Percentiles rank a stretch among this genome's conserved stretches.
Evolutionary conservation across 495 filamentous ascomycete species (phyloP).

Genomic region (Penicillium cataractarum): DNA sequence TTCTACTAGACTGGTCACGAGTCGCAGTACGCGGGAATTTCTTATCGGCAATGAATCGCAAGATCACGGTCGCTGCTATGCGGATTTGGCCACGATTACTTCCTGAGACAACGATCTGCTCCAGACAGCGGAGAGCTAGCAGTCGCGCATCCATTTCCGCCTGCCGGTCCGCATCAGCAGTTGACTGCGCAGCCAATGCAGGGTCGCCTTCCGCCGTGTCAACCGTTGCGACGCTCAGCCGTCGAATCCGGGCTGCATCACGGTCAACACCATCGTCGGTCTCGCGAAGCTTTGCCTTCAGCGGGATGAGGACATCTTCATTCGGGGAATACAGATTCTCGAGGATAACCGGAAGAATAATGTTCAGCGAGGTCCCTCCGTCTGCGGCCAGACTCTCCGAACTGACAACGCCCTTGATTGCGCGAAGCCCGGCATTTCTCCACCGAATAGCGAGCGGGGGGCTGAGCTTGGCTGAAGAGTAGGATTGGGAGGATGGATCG

Average conservation of each 20-base stretch:
- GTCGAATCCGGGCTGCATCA: constrained; percentile 59
- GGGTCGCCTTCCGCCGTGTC: constrained; percentile 71
- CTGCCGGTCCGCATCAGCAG: constrained; percentile 80
- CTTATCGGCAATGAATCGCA: constrained; percentile 70
- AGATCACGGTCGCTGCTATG: constrained; percentile 66
- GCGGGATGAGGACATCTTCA: constrained; percentile 63
- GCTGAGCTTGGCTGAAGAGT: constrained; percentile 50
- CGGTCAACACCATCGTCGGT: constrained; percentile 68
- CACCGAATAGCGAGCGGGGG: constrained; percentile 80
- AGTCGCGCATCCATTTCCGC: constrained; percentile 87
- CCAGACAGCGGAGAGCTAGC: constrained; percentile 77
- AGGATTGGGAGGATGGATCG: constrained; percentile 38
- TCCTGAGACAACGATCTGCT: constrained; percentile 71
- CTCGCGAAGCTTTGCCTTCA: constrained; percentile 63
- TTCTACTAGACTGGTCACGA: constrained; percentile 31
- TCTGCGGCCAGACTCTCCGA: constrained; percentile 76
- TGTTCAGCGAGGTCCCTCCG: constrained; percentile 70
- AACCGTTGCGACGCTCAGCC: constrained; percentile 77
- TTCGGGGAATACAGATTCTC: constrained; percentile 81
- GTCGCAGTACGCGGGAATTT: constrained; percentile 38
- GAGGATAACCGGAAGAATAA: constrained; percentile 79
- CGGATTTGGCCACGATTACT: constrained; percentile 79
- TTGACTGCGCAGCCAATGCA: constrained; percentile 69
- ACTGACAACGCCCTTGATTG: constrained; percentile 75
- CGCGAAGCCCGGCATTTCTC: constrained; percentile 77